These are phyloP conservation scores for Capsicum rhomboideum DNA, from an alignment of 257 asterid species.

Conservation along the genomic window DNA sequence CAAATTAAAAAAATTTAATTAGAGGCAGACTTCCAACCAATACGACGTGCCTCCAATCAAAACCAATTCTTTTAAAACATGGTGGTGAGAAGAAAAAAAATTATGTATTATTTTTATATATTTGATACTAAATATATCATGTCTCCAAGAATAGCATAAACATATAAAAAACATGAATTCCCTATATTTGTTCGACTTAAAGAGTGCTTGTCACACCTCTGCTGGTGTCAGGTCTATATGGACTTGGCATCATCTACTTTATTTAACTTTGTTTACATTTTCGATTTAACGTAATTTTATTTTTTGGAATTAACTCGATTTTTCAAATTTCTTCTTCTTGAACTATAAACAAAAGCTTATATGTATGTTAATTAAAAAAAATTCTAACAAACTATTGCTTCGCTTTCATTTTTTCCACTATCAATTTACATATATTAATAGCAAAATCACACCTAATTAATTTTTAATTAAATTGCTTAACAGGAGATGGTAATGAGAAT, in stretches of 20 bases:
- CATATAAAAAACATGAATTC: not conserved
- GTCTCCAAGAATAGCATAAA: not conserved
- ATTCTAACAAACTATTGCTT: too few relatives aligned
- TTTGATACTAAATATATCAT: not conserved
- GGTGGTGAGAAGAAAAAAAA: too few relatives aligned
- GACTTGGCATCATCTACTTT: not conserved
- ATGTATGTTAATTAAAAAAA: too few relatives aligned
- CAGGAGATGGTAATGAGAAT: too few relatives aligned
- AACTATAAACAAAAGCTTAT: too few relatives aligned
- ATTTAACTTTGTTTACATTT: not conserved
- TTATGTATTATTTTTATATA: not conserved
- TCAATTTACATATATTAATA: too few relatives aligned
- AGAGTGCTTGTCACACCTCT: slow-evolving; percentile 1
- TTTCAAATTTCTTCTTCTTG: too few relatives aligned
- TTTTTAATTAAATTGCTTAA: too few relatives aligned
- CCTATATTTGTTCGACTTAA: not conserved
- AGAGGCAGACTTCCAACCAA: not conserved
- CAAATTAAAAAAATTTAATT: not conserved
- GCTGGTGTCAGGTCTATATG: not conserved
- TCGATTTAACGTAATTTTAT: not conserved
- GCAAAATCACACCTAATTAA: not conserved
- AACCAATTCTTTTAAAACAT: not conserved
- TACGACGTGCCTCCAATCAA: slow-evolving; percentile 2
- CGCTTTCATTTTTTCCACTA: too few relatives aligned
- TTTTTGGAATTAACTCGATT: not conserved